Evolutionary conservation across 225 moss, liverwort and hornwort genomes (phyloP).

Genomic region (Marchantia polymorpha): DNA sequence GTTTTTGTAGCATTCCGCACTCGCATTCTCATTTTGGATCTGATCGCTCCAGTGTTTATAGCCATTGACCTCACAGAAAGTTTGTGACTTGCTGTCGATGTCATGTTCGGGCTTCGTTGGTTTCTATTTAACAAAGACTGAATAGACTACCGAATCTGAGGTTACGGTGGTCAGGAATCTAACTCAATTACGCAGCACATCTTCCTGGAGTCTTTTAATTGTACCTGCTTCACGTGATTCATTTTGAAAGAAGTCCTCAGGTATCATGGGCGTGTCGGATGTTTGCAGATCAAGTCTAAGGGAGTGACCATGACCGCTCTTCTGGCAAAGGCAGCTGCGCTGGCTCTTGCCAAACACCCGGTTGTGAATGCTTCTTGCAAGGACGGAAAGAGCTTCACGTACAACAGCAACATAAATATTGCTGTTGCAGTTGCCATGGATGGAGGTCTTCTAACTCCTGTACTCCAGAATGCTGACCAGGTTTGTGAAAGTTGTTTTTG

Average conservation of each 20-base stretch:
- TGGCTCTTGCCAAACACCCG: slow-evolving; percentile 89
- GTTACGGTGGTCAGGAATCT: neutral
- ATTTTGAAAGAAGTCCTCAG: neutral
- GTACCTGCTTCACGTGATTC: neutral
- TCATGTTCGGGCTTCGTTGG: too few relatives aligned
- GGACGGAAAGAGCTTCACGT: slow-evolving; percentile 94
- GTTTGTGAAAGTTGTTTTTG: slow-evolving; percentile 23
- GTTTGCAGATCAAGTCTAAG: slow-evolving; percentile 78
- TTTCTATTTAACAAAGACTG: neutral
- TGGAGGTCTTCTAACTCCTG: slow-evolving; percentile 93
- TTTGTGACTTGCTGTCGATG: neutral
- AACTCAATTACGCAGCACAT: neutral
- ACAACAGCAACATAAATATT: slow-evolving; percentile 82
- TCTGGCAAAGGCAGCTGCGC: slow-evolving; percentile 86
- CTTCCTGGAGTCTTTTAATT: neutral
- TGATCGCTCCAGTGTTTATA: neutral
- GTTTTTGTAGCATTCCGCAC: neutral
- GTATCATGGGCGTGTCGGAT: neutral
- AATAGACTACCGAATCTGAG: neutral
- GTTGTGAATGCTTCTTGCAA: slow-evolving; percentile 91
- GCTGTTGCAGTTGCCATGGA: slow-evolving; percentile 97
- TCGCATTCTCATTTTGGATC: neutral
- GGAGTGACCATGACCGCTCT: slow-evolving; percentile 99
- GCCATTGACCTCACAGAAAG: neutral
- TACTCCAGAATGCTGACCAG: slow-evolving; percentile 87